These are phyloP conservation scores for Ichthyophthirius multifiliis DNA, from an alignment of 169 alveolate genomes.

Conservation along the genomic window DNA sequence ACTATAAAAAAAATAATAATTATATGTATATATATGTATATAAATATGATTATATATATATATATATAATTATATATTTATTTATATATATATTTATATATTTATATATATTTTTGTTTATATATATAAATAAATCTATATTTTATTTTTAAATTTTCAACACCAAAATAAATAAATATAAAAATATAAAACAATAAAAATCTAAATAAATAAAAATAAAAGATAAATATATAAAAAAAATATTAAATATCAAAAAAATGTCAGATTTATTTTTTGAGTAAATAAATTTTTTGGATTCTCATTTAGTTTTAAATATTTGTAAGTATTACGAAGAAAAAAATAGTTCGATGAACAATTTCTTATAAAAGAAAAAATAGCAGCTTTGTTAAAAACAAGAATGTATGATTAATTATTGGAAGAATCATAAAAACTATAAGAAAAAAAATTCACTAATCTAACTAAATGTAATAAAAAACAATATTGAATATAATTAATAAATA, in stretches of 20 bases:
- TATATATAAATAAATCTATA: no score
- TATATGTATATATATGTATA: no score
- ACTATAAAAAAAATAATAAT: no score
- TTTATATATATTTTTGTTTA: no score
- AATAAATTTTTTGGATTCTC: slow-evolving; percentile 1
- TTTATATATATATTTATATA: no score
- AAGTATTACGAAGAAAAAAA: not conserved
- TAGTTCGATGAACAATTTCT: slow-evolving; percentile 1
- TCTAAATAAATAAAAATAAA: no score
- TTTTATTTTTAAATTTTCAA: no score
- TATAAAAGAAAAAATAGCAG: slow-evolving; percentile 1
- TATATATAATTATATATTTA: no score
- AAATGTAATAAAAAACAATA: not conserved
- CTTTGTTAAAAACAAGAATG: slow-evolving; percentile 1
- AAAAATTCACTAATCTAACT: not conserved
- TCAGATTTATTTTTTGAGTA: not conserved
- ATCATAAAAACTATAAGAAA: not conserved
- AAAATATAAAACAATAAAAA: no score
- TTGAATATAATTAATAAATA: not conserved
- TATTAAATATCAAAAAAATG: not conserved
- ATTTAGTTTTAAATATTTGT: not conserved
- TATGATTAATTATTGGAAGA: not conserved
- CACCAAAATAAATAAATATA: no score
- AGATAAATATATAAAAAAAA: no score
- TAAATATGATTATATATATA: no score